Percentiles rank a stretch among this genome's conserved stretches.
phyloP scores from a whole-genome alignment of 495 filamentous ascomycete genomes.

The Mytilinidion resinicola region DNA sequence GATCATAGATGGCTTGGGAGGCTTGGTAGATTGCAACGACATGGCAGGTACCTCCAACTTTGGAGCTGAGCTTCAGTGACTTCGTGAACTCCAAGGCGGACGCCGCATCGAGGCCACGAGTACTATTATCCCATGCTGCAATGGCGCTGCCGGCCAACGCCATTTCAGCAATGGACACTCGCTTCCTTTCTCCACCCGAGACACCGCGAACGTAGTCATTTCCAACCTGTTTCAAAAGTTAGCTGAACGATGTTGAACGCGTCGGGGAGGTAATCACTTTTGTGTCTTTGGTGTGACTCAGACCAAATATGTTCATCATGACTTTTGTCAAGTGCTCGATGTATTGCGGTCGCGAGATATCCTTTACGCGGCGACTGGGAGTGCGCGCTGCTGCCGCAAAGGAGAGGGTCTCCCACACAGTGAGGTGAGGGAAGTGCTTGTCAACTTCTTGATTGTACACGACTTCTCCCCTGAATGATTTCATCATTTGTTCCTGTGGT shows the following conservation, averaged over 20 bases:
- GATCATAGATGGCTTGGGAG: slow-evolving; percentile 26
- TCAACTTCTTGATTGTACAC: slow-evolving; percentile 12
- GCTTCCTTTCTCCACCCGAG: slow-evolving; percentile 30
- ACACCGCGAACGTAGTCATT: slow-evolving; percentile 35
- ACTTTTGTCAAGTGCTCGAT: slow-evolving; percentile 12
- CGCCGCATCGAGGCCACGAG: slow-evolving; percentile 31
- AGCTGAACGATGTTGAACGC: too few species aligned
- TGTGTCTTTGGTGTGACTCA: slow-evolving; percentile 32
- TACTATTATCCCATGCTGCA: slow-evolving; percentile 34
- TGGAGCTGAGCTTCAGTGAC: slow-evolving; percentile 24
- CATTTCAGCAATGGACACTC: slow-evolving; percentile 32
- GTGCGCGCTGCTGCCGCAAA: slow-evolving; percentile 3
- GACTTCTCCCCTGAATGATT: slow-evolving; percentile 3
- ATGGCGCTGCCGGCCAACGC: slow-evolving; percentile 8
- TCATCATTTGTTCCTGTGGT: slow-evolving; percentile 23
- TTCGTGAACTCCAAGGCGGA: slow-evolving; percentile 34
- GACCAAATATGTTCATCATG: slow-evolving; percentile 35
- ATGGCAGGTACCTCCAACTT: slow-evolving; percentile 21
- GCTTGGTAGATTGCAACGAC: slow-evolving; percentile 33
- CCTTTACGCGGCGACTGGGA: not conserved
- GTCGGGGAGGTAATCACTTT: slow-evolving; percentile 1
- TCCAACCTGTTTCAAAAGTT: slow-evolving; percentile 1
- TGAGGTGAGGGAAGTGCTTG: slow-evolving; percentile 10
- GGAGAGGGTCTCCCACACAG: slow-evolving; percentile 3
- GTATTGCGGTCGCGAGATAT: not conserved